A percentile compares a stretch with the other conserved stretches of the same genome.
Conservation (phyloP, 108 stramenopile genomes). For the Nitzschia inconspicua region DNA sequence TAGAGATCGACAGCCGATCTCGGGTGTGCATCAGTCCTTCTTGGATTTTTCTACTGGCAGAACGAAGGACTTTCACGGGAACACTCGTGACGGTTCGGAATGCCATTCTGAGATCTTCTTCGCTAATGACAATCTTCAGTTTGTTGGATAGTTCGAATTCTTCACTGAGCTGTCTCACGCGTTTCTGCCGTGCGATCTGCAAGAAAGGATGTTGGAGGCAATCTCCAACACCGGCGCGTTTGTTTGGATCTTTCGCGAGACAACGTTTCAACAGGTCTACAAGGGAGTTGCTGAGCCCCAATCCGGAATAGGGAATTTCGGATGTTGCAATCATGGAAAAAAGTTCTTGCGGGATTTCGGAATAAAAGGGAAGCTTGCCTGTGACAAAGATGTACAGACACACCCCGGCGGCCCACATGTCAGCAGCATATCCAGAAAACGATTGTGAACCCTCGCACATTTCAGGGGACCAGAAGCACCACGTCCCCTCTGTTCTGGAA, state of each 20-base stretch:
- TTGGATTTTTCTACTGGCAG: constrained; percentile 35
- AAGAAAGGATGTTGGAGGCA: constrained; percentile 79
- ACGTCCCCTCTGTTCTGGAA: constrained; percentile 86
- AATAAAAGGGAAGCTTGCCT: constrained; percentile 82
- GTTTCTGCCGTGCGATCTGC: constrained; percentile 41
- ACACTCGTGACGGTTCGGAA: constrained; percentile 43
- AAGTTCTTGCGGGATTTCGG: constrained; percentile 53
- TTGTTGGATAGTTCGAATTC: constrained; percentile 27
- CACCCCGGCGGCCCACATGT: constrained; percentile 90
- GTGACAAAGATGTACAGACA: constrained; percentile 88
- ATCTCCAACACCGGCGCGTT: constrained; percentile 79
- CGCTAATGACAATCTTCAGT: constrained; percentile 28
- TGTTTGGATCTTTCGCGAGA: constrained; percentile 63
- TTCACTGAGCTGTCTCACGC: constrained; percentile 31
- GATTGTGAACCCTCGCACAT: constrained; percentile 59
- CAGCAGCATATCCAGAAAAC: constrained; percentile 87
- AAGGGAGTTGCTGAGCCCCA: constrained; percentile 49
- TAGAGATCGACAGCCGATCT: constrained; percentile 22
- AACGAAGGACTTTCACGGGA: constrained; percentile 33
- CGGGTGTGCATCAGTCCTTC: constrained; percentile 33
- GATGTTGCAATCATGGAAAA: constrained; percentile 64
- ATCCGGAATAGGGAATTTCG: constrained; percentile 40
- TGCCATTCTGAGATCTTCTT: constrained; percentile 38
- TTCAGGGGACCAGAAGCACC: constrained; percentile 87
- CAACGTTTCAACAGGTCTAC: constrained; percentile 54